Evolutionary conservation across 2,329 filamentous ascomycete species (phyloP).

Genomic region (Fusarium sp.): DNA sequence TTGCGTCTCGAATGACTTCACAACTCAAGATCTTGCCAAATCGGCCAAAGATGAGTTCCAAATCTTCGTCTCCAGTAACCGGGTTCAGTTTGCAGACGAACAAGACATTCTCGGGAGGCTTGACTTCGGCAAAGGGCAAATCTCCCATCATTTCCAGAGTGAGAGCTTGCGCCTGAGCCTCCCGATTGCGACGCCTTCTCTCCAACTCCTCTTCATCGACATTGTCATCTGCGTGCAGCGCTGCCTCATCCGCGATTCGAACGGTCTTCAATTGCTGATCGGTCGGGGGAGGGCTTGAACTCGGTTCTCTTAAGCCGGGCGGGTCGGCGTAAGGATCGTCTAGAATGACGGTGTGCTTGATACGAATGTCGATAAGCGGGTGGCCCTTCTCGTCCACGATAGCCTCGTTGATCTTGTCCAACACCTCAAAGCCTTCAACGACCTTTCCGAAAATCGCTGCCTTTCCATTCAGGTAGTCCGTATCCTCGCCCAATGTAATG

Average conservation of each 20-base stretch:
- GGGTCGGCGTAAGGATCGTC: constrained; percentile 95
- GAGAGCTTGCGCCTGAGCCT: constrained; percentile 92
- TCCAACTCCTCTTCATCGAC: constrained; percentile 83
- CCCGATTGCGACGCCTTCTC: constrained; percentile 83
- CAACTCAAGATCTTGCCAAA: constrained; percentile 96
- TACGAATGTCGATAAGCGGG: constrained; percentile 92
- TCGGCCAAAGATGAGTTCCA: constrained; percentile 95
- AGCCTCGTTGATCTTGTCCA: constrained; percentile 92
- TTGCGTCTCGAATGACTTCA: constrained; percentile 93
- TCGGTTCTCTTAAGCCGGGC: constrained; percentile 77
- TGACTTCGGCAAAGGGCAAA: constrained; percentile 95
- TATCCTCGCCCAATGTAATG: constrained; percentile 87
- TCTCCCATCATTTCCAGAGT: constrained; percentile 99
- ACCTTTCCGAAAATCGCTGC: constrained; percentile 96
- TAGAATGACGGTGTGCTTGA: constrained; percentile 90
- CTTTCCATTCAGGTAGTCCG: constrained; percentile 91
- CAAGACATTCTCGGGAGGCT: constrained; percentile 94
- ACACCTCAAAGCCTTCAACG: constrained; percentile 91
- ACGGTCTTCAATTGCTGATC: constrained; percentile 91
- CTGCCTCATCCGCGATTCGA: constrained; percentile 89
- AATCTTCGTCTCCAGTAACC: constrained; percentile 92
- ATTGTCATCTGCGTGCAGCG: constrained; percentile 76
- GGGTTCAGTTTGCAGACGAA: constrained; percentile 99
- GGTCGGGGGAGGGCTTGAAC: constrained; percentile 82
- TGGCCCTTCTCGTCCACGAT: constrained; percentile 88